phyloP scores from a whole-genome alignment of 495 filamentous ascomycete species.

The Articulospora tetracladia region DNA sequence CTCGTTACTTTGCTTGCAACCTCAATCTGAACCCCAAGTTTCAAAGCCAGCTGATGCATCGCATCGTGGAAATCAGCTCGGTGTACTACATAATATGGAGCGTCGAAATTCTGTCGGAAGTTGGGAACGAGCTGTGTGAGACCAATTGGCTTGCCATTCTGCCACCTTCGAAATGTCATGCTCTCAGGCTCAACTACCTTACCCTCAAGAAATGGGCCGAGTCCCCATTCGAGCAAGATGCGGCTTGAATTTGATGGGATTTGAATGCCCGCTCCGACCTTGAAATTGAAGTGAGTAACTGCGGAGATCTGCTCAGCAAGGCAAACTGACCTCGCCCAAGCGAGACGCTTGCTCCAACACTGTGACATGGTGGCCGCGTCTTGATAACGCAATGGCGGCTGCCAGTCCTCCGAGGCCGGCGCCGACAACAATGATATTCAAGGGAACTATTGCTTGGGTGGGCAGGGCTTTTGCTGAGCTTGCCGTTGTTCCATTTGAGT shows the following conservation, averaged over 20 bases:
- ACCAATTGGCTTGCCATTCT: constrained; percentile 36
- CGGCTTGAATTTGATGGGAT: constrained; percentile 40
- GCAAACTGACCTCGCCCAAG: not conserved
- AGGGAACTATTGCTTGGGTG: not conserved
- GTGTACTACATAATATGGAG: constrained; percentile 43
- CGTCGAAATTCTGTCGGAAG: constrained; percentile 31
- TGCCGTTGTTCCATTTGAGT: too few relatives aligned
- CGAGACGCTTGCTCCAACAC: constrained; percentile 38
- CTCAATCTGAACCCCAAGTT: constrained; percentile 40
- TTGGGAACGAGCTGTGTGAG: constrained; percentile 34
- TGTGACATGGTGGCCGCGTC: constrained; percentile 40
- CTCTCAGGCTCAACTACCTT: constrained; percentile 33
- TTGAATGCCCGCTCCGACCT: constrained; percentile 47
- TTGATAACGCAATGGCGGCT: constrained; percentile 42
- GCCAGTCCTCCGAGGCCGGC: constrained; percentile 49
- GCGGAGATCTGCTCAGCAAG: not conserved
- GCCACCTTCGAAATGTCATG: constrained; percentile 40
- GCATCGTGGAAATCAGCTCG: constrained; percentile 38
- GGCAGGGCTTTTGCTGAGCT: too few relatives aligned
- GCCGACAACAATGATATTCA: constrained; percentile 40
- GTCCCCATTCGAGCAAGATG: constrained; percentile 34
- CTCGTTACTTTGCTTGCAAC: constrained; percentile 46
- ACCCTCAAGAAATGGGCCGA: constrained; percentile 30
- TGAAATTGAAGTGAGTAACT: constrained; percentile 38
- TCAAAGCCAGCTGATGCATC: constrained; percentile 28